Base-by-base conservation (phyloP, 148 eudicot genomes). In the Agrostemma githago region DNA sequence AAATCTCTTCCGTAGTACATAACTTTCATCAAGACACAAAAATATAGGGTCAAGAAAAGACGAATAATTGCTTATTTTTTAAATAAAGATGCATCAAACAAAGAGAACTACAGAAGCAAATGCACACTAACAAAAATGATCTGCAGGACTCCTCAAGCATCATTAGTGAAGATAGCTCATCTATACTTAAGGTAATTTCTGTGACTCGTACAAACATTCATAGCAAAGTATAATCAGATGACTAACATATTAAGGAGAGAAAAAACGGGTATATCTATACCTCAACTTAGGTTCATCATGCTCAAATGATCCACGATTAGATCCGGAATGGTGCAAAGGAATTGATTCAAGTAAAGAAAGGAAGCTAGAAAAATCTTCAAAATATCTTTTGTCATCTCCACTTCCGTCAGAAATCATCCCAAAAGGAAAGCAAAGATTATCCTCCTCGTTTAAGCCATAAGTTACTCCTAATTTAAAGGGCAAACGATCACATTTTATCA, bases 311-410 rank as follows among this genome's bases (percentile, higher is more conserved):
- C 75, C 89, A 78, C 86, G 53, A 68, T 82, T 84, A 65, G 86
- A 81, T 70, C 85, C 92, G 20, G 72, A 72, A 88, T 71, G 70
- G 46, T 82, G 87, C n/a, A 88, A 76, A 60, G 99, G 99, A 78
- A 95, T 86, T 76, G 99, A 90, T 73, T 85, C 94, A 60, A 95
- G 92, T 79, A 95, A 81, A 76, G 88, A 86, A 80, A 95, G 85
- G 76, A 95, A 92, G 69, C 92, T 86, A 56, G 88, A 85, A 85
- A 95, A 85, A 78, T 88, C 86, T 72, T 92, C 96, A 54, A 88
- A 88, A 81, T 85, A 91, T 77, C 84, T 77, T 79, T 86, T 84
- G 37, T 83, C 87, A 64, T 85, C 92, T 61, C 72, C 83, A 79
- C 79, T 86, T 74, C 76, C 94, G 72, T 86, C 88, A 79, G 68